These are phyloP conservation scores for Ustilago cynodontis DNA, from an alignment of 1,284 basidiomycete genomes.

Conservation along the genomic window DNA sequence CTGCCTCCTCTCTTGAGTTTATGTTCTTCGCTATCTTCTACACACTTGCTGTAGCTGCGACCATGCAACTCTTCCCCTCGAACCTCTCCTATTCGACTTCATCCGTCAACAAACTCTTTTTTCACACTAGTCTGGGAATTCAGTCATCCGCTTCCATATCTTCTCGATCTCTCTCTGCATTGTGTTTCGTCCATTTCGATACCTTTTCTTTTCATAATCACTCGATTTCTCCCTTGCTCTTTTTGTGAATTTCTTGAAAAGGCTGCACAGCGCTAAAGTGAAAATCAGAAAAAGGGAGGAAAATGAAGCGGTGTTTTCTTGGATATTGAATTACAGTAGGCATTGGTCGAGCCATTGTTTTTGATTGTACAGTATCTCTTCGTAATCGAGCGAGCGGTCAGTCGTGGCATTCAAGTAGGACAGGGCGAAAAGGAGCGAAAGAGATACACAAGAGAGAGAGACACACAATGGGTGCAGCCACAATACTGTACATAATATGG, in stretches of 20 bases:
- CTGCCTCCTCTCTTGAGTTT: conserved; percentile 2
- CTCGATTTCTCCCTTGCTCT: neutral
- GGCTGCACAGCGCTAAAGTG: neutral
- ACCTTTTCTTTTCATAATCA: conserved; percentile 2
- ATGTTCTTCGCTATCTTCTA: neutral
- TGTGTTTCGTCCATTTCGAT: conserved; percentile 1
- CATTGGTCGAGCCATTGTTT: neutral
- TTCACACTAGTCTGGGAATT: conserved; percentile 11
- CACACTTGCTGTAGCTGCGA: neutral
- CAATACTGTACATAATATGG: no score
- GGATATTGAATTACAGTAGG: no score
- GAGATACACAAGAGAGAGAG: no score
- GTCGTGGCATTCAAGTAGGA: neutral
- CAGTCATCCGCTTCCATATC: conserved; percentile 5
- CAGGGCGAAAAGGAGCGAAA: no score
- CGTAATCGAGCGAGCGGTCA: neutral
- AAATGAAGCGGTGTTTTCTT: no score
- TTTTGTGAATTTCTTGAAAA: neutral
- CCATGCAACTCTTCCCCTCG: neutral
- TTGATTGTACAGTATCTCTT: no score
- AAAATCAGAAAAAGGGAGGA: neutral
- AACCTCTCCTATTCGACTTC: neutral
- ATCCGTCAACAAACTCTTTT: neutral
- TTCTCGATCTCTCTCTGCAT: neutral
- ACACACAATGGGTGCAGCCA: no score